phyloP scores from a whole-genome alignment of 345 rosid species.

The Salix arbutifolia region DNA sequence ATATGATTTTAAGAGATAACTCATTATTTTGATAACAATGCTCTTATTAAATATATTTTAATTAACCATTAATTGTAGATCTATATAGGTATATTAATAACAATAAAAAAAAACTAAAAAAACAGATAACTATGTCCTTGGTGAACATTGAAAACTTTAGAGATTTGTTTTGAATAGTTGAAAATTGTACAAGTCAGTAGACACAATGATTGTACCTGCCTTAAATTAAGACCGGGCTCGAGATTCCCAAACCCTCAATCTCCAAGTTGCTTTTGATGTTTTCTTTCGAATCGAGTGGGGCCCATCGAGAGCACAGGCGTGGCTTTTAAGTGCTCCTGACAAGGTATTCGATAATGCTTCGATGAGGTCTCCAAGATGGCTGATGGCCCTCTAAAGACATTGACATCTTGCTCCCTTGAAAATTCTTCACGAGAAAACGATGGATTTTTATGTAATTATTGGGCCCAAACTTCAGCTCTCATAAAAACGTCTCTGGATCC shows the following conservation, averaged over 20 bases:
- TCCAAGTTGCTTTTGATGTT: not conserved
- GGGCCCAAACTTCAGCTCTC: too few species aligned
- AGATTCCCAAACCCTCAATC: slow-evolving; percentile 6
- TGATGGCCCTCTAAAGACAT: not conserved
- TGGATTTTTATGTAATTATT: too few species aligned
- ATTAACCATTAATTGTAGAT: too few species aligned
- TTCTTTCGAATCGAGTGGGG: not conserved
- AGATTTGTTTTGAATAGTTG: not conserved
- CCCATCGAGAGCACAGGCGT: not conserved
- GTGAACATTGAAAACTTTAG: too few species aligned
- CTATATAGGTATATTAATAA: too few species aligned
- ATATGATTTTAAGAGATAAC: too few species aligned
- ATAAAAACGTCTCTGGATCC: too few species aligned
- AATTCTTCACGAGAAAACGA: too few species aligned
- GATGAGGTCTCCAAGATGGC: not conserved
- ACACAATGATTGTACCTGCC: not conserved
- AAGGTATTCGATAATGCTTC: not conserved
- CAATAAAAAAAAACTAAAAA: too few species aligned
- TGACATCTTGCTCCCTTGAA: not conserved
- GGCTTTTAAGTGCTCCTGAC: not conserved
- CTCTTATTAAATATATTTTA: too few species aligned
- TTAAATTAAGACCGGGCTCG: not conserved
- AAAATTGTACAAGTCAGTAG: not conserved
- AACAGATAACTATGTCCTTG: too few species aligned
- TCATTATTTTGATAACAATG: too few species aligned